A percentile compares a stretch with the other conserved stretches of the same genome.
These are phyloP conservation scores for Rhodomyrtus tomentosa DNA, from an alignment of 345 rosid species.

Conservation along the genomic window DNA sequence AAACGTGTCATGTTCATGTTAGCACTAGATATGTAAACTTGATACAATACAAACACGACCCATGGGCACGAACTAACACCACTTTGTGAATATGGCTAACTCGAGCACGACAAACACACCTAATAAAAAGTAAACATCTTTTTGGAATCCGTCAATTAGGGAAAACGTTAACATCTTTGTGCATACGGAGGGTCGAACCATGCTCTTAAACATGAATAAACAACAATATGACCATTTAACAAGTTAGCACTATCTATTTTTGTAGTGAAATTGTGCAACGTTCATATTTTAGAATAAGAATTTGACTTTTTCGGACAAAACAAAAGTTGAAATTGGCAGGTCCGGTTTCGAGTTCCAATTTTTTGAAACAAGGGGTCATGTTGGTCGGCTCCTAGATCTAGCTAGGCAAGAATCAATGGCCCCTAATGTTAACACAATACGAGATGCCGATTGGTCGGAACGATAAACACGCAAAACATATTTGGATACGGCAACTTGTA, in stretches of 20 bases:
- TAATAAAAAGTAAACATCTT: not conserved
- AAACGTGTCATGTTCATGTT: rapidly evolving
- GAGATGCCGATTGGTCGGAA: not conserved
- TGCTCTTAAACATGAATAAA: not conserved
- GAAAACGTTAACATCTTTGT: not conserved
- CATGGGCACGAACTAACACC: rapidly evolving
- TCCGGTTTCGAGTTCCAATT: not conserved
- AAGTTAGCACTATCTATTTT: not conserved
- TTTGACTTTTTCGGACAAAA: not conserved
- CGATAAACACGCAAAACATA: not conserved
- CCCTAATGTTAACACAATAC: not conserved
- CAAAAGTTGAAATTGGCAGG: not conserved
- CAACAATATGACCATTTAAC: not conserved
- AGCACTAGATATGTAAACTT: not conserved
- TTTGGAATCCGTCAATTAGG: not conserved
- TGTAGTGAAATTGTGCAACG: not conserved
- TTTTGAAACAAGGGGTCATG: not conserved
- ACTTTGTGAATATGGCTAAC: not conserved
- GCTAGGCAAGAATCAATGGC: rapidly evolving
- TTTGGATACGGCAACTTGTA: rapidly evolving
- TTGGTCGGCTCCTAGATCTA: not conserved
- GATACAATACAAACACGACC: not conserved
- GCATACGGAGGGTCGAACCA: not conserved
- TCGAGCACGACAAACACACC: rapidly evolving
- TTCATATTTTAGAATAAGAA: not conserved